These are phyloP conservation scores for Penicillium robsamsonii DNA, from an alignment of 495 filamentous ascomycete species.

Conservation along the genomic window DNA sequence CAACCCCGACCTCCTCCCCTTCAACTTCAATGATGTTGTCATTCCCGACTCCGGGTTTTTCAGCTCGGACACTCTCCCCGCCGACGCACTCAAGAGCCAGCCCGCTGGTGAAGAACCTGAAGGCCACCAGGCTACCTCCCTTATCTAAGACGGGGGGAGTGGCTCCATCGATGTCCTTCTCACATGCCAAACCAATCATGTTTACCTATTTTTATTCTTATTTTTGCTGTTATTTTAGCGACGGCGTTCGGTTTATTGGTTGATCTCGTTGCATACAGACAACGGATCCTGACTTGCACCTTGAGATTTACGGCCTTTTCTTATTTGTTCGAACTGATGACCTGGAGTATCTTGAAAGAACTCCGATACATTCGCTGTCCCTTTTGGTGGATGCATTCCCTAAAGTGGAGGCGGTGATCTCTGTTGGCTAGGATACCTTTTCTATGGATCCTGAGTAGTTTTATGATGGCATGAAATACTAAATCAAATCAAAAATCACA, in stretches of 20 bases:
- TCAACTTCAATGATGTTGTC: slow-evolving; percentile 28
- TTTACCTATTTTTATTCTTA: slow-evolving; percentile 9
- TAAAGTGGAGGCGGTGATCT: background rate
- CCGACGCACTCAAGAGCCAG: slow-evolving; percentile 29
- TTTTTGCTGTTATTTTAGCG: slow-evolving; percentile 31
- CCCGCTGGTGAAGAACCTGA: slow-evolving; percentile 14
- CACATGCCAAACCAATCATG: slow-evolving; percentile 3
- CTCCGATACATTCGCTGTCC: slow-evolving; percentile 4
- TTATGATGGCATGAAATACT: slow-evolving; percentile 5
- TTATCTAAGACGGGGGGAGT: slow-evolving; percentile 9
- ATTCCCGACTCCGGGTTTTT: slow-evolving; percentile 43
- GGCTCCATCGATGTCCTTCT: background rate
- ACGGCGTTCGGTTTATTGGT: slow-evolving; percentile 36
- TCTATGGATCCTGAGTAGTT: background rate
- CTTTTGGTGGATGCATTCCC: background rate
- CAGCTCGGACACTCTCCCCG: slow-evolving; percentile 37
- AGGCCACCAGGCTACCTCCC: slow-evolving; percentile 21
- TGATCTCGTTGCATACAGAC: slow-evolving; percentile 12
- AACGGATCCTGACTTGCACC: slow-evolving; percentile 3
- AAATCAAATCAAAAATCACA: background rate
- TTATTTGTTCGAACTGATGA: slow-evolving; percentile 18
- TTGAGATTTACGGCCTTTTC: slow-evolving; percentile 9
- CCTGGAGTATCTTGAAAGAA: slow-evolving; percentile 12
- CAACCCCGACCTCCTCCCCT: slow-evolving; percentile 31
- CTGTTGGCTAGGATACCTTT: background rate